Conservation (phyloP, 352 stramenopile genomes). For the Globisporangium perplexum region DNA sequence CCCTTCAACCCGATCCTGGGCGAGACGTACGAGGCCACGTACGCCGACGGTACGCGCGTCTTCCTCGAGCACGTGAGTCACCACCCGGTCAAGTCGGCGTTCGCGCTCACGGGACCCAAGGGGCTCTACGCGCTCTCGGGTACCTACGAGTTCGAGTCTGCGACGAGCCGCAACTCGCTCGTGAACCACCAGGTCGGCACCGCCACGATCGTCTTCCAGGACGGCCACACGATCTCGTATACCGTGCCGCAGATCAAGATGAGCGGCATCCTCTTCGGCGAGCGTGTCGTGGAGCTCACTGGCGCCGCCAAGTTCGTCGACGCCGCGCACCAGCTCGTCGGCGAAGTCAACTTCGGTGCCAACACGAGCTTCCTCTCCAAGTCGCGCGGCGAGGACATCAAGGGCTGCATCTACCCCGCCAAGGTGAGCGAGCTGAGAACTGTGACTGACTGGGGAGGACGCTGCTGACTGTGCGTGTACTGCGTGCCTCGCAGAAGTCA, state of each 20-base stretch:
- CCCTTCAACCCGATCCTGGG: slow-evolving; percentile 80
- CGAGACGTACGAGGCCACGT: slow-evolving; percentile 73
- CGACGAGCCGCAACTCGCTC: slow-evolving; percentile 62
- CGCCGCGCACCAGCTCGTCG: slow-evolving; percentile 27
- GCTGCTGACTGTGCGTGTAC: background rate
- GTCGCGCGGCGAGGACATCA: slow-evolving; percentile 59
- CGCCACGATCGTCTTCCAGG: slow-evolving; percentile 40
- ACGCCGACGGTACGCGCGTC: slow-evolving; percentile 61
- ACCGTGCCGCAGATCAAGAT: slow-evolving; percentile 80
- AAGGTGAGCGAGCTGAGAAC: slow-evolving; percentile 21
- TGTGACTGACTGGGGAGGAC: background rate
- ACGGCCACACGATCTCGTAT: slow-evolving; percentile 51
- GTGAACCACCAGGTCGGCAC: slow-evolving; percentile 55
- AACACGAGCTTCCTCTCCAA: slow-evolving; percentile 69
- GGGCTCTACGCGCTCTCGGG: slow-evolving; percentile 49
- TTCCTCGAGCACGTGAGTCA: slow-evolving; percentile 70
- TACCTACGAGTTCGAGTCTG: slow-evolving; percentile 66
- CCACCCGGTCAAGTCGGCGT: slow-evolving; percentile 64
- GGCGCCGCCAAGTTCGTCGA: slow-evolving; percentile 53
- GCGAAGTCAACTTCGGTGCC: slow-evolving; percentile 53
- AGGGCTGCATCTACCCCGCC: slow-evolving; percentile 48
- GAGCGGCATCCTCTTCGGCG: slow-evolving; percentile 62
- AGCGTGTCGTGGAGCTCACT: slow-evolving; percentile 64
- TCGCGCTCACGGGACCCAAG: slow-evolving; percentile 38
- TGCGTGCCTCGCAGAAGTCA: slow-evolving; percentile 21